Percentiles rank a stretch among this genome's conserved stretches.
These are phyloP conservation scores for Penicillium riverlandense DNA, from an alignment of 495 filamentous ascomycete genomes.

Conservation along the genomic window DNA sequence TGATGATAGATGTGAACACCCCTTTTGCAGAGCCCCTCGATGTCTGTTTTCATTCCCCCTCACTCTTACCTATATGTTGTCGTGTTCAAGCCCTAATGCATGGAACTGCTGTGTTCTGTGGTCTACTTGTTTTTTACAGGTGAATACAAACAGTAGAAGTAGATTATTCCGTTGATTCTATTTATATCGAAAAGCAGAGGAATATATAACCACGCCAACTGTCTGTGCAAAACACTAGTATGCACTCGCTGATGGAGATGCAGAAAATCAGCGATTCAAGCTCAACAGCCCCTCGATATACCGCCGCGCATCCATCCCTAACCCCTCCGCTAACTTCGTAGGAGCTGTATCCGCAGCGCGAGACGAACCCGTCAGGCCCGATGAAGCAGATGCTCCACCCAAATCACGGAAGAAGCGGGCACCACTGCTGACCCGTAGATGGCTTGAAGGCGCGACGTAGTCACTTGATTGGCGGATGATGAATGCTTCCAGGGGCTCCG, in stretches of 20 bases:
- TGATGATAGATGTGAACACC: constrained; percentile 28
- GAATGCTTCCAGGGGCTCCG: constrained; percentile 60
- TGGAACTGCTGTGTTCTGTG: constrained; percentile 17
- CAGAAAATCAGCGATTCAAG: constrained; percentile 51
- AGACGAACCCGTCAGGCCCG: constrained; percentile 13
- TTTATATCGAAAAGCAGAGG: too few relatives aligned
- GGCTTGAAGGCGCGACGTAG: constrained; percentile 25
- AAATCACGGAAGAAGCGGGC: constrained; percentile 43
- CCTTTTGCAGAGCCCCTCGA: constrained; percentile 18
- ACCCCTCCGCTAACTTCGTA: constrained; percentile 68
- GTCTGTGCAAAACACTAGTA: too few relatives aligned
- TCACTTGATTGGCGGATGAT: constrained; percentile 75
- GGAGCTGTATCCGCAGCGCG: constrained; percentile 44
- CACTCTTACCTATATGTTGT: constrained; percentile 15
- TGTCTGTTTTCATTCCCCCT: constrained; percentile 12
- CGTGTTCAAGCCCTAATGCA: constrained; percentile 33
- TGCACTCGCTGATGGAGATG: too few relatives aligned
- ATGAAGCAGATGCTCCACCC: constrained; percentile 28
- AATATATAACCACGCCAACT: too few relatives aligned
- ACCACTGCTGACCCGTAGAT: constrained; percentile 32
- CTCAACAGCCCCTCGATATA: constrained; percentile 82
- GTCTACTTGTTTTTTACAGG: not conserved
- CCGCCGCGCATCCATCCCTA: constrained; percentile 77
- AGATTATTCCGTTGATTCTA: too few relatives aligned
- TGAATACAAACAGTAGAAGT: too few relatives aligned